Conservation (phyloP, 176 grass and related monocot genomes). For the Luzula sylvatica region DNA sequence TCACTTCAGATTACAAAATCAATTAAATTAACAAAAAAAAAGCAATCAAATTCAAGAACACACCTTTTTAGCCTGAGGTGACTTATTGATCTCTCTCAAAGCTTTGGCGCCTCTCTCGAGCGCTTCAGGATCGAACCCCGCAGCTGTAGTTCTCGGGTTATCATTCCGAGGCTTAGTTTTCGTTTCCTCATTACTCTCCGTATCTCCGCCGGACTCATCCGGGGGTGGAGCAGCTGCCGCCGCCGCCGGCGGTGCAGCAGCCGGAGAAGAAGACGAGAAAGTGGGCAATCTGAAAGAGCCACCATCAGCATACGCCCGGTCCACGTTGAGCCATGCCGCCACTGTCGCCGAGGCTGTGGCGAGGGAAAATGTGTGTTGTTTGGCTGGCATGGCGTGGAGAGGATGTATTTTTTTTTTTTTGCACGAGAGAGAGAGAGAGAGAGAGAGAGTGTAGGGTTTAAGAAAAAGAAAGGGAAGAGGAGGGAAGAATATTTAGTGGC, state of each 20-base stretch:
- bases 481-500: neutral
- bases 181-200: neutral
- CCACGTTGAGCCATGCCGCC: conserved; percentile 1
- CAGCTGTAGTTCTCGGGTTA: conserved; percentile 51
- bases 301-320: conserved; percentile 12
- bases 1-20: neutral
- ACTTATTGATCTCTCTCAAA: conserved; percentile 27
- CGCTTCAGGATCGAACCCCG: conserved; percentile 62
- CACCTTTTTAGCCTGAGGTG: conserved; percentile 43
- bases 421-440: neutral
- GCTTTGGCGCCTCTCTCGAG: conserved; percentile 42
- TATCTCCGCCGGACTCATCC: neutral
- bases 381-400: conserved; percentile 8
- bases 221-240: conserved; percentile 23
- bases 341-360: conserved; percentile 11
- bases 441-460: conserved; percentile 18
- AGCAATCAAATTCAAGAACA: conserved; percentile 1
- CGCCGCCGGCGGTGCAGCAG: conserved; percentile 28
- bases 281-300: conserved; percentile 2
- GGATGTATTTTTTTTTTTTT: neutral
- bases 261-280: conserved; percentile 5
- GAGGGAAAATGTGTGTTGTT: conserved; percentile 4
- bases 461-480: neutral
- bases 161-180: conserved; percentile 38
- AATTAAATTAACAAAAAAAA: neutral